Evolutionary conservation across 257 asterid genomes (phyloP).

Genomic region (Jasminum sambac): DNA sequence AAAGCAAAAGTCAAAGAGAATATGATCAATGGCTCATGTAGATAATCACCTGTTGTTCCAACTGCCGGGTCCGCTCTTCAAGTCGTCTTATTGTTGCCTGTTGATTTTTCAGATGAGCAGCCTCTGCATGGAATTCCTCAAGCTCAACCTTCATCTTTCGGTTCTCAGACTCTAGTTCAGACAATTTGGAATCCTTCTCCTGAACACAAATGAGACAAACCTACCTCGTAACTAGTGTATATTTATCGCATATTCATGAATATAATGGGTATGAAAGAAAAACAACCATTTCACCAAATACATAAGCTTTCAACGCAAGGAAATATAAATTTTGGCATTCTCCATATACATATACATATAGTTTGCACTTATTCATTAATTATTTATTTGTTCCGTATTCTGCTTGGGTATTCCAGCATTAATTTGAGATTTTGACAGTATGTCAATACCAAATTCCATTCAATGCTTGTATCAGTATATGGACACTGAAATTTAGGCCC

Average conservation of each 20-base stretch:
- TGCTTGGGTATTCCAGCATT: background rate
- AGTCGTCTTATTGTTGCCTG: slow-evolving; percentile 96
- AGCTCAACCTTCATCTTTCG: slow-evolving; percentile 99
- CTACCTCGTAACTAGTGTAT: background rate
- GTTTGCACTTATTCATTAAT: background rate
- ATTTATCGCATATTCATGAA: background rate
- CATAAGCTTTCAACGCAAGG: background rate
- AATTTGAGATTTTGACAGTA: background rate
- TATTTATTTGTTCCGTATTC: background rate
- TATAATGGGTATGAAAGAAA: background rate
- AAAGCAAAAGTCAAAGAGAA: slow-evolving; percentile 20
- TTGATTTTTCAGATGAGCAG: slow-evolving; percentile 95
- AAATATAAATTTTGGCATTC: background rate
- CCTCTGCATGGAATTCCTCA: slow-evolving; percentile 93
- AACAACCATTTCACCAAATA: slow-evolving; percentile 6
- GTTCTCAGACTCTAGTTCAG: slow-evolving; percentile 91
- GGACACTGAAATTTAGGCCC: background rate
- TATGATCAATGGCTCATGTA: background rate
- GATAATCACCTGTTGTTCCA: slow-evolving; percentile 86
- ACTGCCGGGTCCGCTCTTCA: slow-evolving; percentile 96
- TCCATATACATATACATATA: background rate
- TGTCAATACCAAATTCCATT: background rate
- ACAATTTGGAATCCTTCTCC: slow-evolving; percentile 88
- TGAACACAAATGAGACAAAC: slow-evolving; percentile 32
- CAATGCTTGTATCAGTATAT: background rate